Evolutionary conservation across 225 moss, liverwort and hornwort species (phyloP).

Genomic region (Bryoerythrophyllum caledonicum): DNA sequence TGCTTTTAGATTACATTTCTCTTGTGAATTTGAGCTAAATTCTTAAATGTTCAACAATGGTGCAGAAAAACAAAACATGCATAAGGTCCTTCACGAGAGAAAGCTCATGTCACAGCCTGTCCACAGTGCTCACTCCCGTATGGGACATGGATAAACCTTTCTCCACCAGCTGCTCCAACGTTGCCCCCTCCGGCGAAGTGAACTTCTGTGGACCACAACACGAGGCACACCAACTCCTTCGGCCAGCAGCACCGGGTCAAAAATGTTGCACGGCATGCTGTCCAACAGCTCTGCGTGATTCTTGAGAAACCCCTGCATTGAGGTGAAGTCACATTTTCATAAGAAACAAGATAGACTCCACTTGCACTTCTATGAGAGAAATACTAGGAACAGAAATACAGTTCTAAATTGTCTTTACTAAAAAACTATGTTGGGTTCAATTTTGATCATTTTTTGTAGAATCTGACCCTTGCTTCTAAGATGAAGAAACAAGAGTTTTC

Average conservation of each 20-base stretch:
- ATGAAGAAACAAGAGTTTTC: too few relatives aligned
- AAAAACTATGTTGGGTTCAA: too few relatives aligned
- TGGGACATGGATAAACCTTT: conserved; percentile 86
- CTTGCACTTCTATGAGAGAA: neutral
- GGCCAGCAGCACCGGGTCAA: conserved; percentile 70
- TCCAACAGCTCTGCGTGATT: conserved; percentile 73
- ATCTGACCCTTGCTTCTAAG: neutral
- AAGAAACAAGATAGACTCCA: neutral
- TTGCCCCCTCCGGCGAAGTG: conserved; percentile 60
- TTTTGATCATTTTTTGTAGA: neutral
- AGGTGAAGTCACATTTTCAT: neutral
- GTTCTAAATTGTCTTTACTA: too few relatives aligned
- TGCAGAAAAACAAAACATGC: too few relatives aligned
- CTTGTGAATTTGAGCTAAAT: too few relatives aligned
- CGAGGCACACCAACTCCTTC: conserved; percentile 90
- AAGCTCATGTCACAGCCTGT: conserved; percentile 82
- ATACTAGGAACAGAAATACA: neutral
- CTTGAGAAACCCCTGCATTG: conserved; percentile 77
- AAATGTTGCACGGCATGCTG: conserved; percentile 65
- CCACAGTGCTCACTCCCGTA: conserved; percentile 81
- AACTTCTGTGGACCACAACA: conserved; percentile 72
- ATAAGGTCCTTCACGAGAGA: conserved; percentile 70
- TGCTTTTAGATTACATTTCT: too few relatives aligned
- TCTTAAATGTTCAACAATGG: too few relatives aligned
- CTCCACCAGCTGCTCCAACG: conserved; percentile 80